A percentile compares a stretch with the other conserved stretches of the same genome.
phyloP scores from a whole-genome alignment of 352 stramenopile species.

The Poterioochromonas sp. region DNA sequence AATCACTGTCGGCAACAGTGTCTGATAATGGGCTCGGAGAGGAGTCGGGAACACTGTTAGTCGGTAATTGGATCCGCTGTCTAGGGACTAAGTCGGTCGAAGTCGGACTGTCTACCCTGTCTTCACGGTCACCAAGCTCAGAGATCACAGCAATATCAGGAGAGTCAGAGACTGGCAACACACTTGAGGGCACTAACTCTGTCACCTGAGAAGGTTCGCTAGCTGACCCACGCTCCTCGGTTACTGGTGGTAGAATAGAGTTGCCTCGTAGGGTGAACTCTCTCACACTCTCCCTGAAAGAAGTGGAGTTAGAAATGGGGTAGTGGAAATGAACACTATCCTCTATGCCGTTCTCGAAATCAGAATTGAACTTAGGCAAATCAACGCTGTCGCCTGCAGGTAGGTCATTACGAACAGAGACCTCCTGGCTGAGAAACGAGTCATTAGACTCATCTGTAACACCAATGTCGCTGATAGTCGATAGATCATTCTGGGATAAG shows the following conservation, averaged over 20 bases:
- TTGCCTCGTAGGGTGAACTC: slow-evolving; percentile 28
- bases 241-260: slow-evolving; percentile 31
- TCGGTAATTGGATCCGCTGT: slow-evolving; percentile 32
- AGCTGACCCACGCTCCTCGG: slow-evolving; percentile 32
- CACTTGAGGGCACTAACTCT: slow-evolving; percentile 33
- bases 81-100: slow-evolving; percentile 32
- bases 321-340: slow-evolving; percentile 33
- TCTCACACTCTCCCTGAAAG: slow-evolving; percentile 34
- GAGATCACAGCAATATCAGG: slow-evolving; percentile 34
- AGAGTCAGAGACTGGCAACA: slow-evolving; percentile 33
- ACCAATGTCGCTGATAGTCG: slow-evolving; percentile 28
- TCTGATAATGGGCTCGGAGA: slow-evolving; percentile 33
- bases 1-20: slow-evolving; percentile 27
- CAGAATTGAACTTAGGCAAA: slow-evolving; percentile 33
- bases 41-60: slow-evolving; percentile 31
- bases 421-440: slow-evolving; percentile 31
- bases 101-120: slow-evolving; percentile 32
- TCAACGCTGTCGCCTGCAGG: slow-evolving; percentile 16
- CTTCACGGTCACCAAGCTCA: slow-evolving; percentile 32
- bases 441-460: slow-evolving; percentile 34
- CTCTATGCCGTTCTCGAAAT: slow-evolving; percentile 31
- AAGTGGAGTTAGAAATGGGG: slow-evolving; percentile 34
- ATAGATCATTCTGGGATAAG: slow-evolving; percentile 28
- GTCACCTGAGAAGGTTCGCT: slow-evolving; percentile 32
- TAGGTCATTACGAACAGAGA: slow-evolving; percentile 26